Base-by-base conservation (phyloP, 192 early-diverging fungal species). In the Linnemannia schmuckeri region DNA sequence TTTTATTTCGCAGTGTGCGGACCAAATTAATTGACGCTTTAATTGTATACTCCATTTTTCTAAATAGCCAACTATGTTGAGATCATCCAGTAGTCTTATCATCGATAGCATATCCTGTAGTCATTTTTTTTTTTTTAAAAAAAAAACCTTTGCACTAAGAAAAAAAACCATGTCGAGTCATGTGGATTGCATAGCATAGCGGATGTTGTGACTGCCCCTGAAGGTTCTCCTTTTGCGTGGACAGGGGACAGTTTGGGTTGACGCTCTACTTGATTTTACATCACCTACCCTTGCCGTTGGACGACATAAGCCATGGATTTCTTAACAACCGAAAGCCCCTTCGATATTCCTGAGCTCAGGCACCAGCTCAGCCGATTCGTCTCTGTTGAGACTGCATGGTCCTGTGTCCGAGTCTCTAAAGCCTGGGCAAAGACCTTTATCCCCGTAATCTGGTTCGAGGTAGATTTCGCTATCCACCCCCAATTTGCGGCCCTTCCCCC, bases 61-160 rank as follows among this genome's bases (percentile, higher is more conserved):
- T 77, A 18, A 47, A 40, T 85, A 90, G 91, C 91, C 30, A 92
- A 92, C 72, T 91, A 91, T 61, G 91, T 92, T 1, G 87, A 92
- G 30, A 49, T 75, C 10, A 75, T 71, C 12, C 61, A 66, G 30
- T 66, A 33, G 17, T 27, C 8, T 61, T 52, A 4, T 18, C 49
- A 20, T 52, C 3, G 4, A 52, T 52, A 52, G 49, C 49, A 52
- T 20, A 52, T 0, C 44, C 17, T 52, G 49, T 22, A 18, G 15
- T 22, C 49, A 52, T 18, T 18, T 20, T 18, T 42, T 42, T 42
- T 42, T 8, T 42, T 42, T 42, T 42, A n/a, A n/a, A n/a, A 46
- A 15, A 15, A 52, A 20, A 5, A 18, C 5, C 15, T 22, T 52
- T 18, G 4, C 20, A 52, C 49, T 6, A 17, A 52, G 49, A 20